These are phyloP conservation scores for Zymoseptoria tritici DNA, from an alignment of 2,329 filamentous ascomycete species.

Conservation along the genomic window DNA sequence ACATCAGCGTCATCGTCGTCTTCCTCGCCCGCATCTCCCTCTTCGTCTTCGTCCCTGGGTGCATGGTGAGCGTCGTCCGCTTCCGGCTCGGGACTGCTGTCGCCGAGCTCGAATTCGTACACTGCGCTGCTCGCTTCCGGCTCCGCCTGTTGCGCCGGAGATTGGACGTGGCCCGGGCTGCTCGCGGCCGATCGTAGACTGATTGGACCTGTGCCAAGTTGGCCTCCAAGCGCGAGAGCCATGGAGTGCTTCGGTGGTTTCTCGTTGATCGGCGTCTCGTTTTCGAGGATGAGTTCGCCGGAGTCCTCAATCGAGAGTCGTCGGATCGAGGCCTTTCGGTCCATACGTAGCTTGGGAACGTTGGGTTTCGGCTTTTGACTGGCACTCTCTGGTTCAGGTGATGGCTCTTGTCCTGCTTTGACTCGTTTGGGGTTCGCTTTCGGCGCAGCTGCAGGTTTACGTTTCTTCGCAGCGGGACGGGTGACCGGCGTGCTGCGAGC, in stretches of 20 bases:
- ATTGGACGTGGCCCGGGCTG: conserved; percentile 21
- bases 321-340: conserved; percentile 25
- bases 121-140: conserved; percentile 12
- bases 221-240: conserved; percentile 25
- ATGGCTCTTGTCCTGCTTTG: conserved; percentile 20
- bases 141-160: conserved; percentile 11
- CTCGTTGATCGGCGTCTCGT: conserved; percentile 22
- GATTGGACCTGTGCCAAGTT: conserved; percentile 35
- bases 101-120: conserved; percentile 26
- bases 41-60: conserved; percentile 25
- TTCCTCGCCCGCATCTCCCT: conserved; percentile 31
- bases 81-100: conserved; percentile 13
- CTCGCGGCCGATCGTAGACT: conserved; percentile 38
- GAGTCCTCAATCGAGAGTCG: conserved; percentile 22
- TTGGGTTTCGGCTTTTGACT: conserved; percentile 9
- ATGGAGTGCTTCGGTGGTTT: conserved; percentile 19
- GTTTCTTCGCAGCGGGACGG: conserved; percentile 18
- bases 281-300: conserved; percentile 30
- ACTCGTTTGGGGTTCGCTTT: conserved; percentile 21
- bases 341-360: conserved; percentile 21
- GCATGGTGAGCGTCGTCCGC: conserved; percentile 17
- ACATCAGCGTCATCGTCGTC: conserved; percentile 30
- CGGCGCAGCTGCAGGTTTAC: conserved; percentile 15
- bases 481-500: conserved; percentile 13
- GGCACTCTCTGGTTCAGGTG: conserved; percentile 6